Conservation (phyloP, 2,329 filamentous ascomycete species). For the Lasiodiplodia citricola region DNA sequence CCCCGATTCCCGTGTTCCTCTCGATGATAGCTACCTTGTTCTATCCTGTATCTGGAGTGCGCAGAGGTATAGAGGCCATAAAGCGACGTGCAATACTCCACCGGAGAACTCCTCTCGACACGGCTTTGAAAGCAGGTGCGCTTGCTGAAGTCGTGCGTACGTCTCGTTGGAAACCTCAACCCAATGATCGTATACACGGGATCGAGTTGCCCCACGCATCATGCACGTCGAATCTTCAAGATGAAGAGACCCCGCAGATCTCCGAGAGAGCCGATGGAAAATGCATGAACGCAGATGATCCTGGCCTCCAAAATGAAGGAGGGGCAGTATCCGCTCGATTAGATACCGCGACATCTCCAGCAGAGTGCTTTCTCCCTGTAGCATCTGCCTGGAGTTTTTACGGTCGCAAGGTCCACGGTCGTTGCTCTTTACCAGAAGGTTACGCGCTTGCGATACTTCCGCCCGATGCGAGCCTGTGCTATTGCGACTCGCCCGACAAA, state of each 20-base stretch:
- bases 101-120: neutral
- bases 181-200: neutral
- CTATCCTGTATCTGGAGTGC: slow-evolving; percentile 35
- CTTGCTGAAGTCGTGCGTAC: neutral
- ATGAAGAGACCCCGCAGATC: no score
- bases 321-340: no score
- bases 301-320: no score
- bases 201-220: no score
- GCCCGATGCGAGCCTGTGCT: neutral
- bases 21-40: slow-evolving; percentile 33
- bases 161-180: no score
- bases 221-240: no score
- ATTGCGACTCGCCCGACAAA: neutral
- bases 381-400: neutral
- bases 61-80: slow-evolving; percentile 37
- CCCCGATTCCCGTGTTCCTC: slow-evolving; percentile 26
- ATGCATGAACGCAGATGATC: no score
- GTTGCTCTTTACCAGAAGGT: neutral
- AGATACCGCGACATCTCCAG: neutral
- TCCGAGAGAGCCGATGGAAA: no score
- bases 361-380: neutral
- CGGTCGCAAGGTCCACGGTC: neutral
- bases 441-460: neutral
- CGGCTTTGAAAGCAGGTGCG: neutral
- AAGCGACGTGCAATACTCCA: slow-evolving; percentile 31